A percentile compares a stretch with the other conserved stretches of the same genome.
Evolutionary conservation across 495 filamentous ascomycete species (phyloP).

Genomic region (Cryomyces antarcticus): DNA sequence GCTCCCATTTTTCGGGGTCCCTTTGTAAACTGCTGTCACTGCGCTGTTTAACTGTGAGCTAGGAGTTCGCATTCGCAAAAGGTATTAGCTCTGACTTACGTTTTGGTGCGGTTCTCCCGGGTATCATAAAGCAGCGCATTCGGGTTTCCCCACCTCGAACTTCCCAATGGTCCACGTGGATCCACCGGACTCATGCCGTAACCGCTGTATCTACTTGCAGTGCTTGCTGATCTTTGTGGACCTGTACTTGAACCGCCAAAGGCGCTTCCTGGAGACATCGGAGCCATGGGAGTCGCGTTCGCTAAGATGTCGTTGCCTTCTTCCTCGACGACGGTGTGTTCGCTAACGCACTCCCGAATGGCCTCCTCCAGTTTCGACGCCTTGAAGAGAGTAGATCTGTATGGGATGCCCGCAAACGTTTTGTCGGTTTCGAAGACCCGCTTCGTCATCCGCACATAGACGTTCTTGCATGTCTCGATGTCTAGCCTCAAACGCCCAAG

Average conservation of each 20-base stretch:
- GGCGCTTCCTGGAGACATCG: slow-evolving; percentile 8
- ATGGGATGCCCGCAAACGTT: slow-evolving; percentile 85
- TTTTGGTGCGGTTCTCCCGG: slow-evolving; percentile 75
- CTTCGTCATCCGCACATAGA: slow-evolving; percentile 85
- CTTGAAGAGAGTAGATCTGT: slow-evolving; percentile 86
- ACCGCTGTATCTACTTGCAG: slow-evolving; percentile 37
- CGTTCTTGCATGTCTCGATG: slow-evolving; percentile 84
- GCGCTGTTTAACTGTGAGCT: slow-evolving; percentile 33
- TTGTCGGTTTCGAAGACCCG: slow-evolving; percentile 96
- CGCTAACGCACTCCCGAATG: slow-evolving; percentile 70
- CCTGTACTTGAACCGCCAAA: not conserved
- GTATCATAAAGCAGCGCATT: slow-evolving; percentile 60
- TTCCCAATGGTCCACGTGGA: slow-evolving; percentile 2
- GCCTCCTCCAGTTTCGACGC: slow-evolving; percentile 87
- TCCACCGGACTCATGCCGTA: slow-evolving; percentile 14
- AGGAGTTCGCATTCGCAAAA: not conserved
- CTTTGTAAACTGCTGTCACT: slow-evolving; percentile 81
- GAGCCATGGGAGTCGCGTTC: slow-evolving; percentile 8
- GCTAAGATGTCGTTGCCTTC: slow-evolving; percentile 44
- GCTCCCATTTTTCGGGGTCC: slow-evolving; percentile 40
- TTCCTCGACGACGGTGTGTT: slow-evolving; percentile 61
- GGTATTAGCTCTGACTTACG: slow-evolving; percentile 32
- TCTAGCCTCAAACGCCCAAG: slow-evolving; percentile 79
- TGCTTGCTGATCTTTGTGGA: slow-evolving; percentile 25
- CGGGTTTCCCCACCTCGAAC: slow-evolving; percentile 32